Percentiles rank a stretch among this genome's conserved stretches.
phyloP scores from a whole-genome alignment of 225 moss, liverwort and hornwort genomes.

The Anthoceros angustus region DNA sequence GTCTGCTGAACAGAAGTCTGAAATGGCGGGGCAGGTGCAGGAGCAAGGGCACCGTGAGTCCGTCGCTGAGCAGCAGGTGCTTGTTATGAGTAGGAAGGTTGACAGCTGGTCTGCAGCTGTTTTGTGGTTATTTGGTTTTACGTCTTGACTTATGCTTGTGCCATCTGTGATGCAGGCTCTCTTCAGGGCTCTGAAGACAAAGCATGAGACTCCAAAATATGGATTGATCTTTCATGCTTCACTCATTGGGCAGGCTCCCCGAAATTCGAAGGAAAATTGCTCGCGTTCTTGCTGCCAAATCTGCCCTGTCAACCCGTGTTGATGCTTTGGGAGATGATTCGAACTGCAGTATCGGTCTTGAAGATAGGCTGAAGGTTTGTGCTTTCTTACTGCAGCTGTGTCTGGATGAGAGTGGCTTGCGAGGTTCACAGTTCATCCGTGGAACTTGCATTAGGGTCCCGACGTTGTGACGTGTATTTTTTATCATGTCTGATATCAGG shows the following conservation, averaged over 20 bases:
- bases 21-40: too few species aligned
- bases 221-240: conserved; percentile 87
- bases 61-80: too few species aligned
- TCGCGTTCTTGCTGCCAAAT: conserved; percentile 77
- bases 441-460: background rate
- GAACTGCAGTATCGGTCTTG: conserved; percentile 52
- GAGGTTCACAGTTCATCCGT: background rate
- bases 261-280: conserved; percentile 77
- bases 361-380: conserved; percentile 40
- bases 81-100: too few species aligned
- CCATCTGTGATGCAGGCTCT: conserved; percentile 26
- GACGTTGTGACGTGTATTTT: background rate
- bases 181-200: conserved; percentile 80
- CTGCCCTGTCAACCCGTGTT: conserved; percentile 54
- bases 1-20: too few species aligned
- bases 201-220: conserved; percentile 87
- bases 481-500: conserved; percentile 14
- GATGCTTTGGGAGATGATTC: conserved; percentile 59
- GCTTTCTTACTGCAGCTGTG: background rate
- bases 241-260: conserved; percentile 76
- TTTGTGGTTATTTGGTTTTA: background rate
- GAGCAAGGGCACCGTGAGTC: too few species aligned
- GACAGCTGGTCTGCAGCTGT: background rate
- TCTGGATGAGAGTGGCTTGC: background rate
- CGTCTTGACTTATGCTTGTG: background rate